Base-by-base conservation (phyloP, 768 basidiomycete genomes). In the Boletus speciosus region DNA sequence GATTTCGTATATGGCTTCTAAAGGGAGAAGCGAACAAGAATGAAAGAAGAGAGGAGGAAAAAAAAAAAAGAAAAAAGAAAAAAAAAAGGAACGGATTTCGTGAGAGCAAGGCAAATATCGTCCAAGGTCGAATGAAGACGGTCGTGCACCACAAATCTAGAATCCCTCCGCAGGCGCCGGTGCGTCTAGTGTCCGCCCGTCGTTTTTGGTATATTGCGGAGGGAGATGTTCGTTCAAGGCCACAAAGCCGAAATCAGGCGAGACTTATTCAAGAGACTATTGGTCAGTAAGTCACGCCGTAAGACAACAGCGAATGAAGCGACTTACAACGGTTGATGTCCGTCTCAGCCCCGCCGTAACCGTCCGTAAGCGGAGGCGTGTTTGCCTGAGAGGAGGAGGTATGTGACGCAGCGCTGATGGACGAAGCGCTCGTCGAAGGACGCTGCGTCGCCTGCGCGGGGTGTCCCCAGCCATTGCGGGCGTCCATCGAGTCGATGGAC, bases 271-370 rank as follows among this genome's bases (percentile, higher is more conserved):
- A 70, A 65, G 64, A 72, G 70, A 76, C 72, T 74, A 66, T 49
- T 55, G 52, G 74, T 80, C 74, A 79, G 76, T 78, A 77, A 75
- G 71, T 65, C 66, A 74, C 73, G 64, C 70, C 65, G 69, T 71
- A 70, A 71, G 61, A 64, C 51, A 56, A 23, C n/a, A 61, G 59
- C 29, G 47, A 45, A 54, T 52, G 51, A 63, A 52, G 57, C 63
- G 58, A 87, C 89, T 85, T 75, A 91, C 89, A 91, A 72, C 89
- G 83, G 67, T 84, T 87, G 68, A 91, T 87, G 71, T 88, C 86
- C 52, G 86, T 84, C 59, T 86, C 86, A 60, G 78, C 78, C 16
- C 64, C 65, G 52, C 83, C 85, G 55, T 78, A 83, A 50, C 85
- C 83, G 53, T 85, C 79, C 44, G 72, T 74, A 52, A 86, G 80